Base-by-base conservation (phyloP, 2,329 filamentous ascomycete genomes). In the Talaromyces sp. region DNA sequence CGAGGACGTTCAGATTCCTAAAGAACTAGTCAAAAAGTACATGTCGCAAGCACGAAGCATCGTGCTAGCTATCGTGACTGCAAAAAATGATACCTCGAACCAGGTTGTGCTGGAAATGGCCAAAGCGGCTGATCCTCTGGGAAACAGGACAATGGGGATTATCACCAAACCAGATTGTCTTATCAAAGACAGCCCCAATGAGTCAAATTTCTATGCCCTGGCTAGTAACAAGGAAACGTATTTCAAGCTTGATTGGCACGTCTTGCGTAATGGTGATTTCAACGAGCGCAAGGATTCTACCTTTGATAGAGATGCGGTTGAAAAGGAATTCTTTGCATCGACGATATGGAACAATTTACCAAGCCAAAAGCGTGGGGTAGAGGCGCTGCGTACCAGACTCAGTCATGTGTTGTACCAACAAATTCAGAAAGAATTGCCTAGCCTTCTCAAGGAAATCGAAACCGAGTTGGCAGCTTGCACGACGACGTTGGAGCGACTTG, bases 211-310 rank as follows among this genome's bases (percentile, higher is more conserved):
- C 59, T 62, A 66, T 64, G 66, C 68, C 3, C 63, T 80, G 11
- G 76, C 75, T 5, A 71, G 66, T 47, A 80, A 80, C 35, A 63
- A 75, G 45, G 66, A 71, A 13, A 72, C 70, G 10, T 66, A 67
- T 37, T 63, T 66, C 47, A 66, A 64, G 45, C 54, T 66, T 27
- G 65, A 74, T 5, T 80, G 78, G 77, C 76, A 80, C 64, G 70
- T 76, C 16, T 69, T 81, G 14, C 73, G 73, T 37, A 80, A 80
- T 62, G 70, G 74, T 10, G 67, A 67, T 31, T 76, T 69, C 16
- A 66, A 64, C 1, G 69, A 71, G 10, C 66, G 66, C 57, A 67
- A 37, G 60, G 70, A 11, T 57, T 68, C 57, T 39, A 50, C 22
- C 70, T 70, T 47, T 58, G 24, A 67, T 58, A n/a, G 68, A 70